Percentiles rank a stretch among this genome's conserved stretches.
phyloP scores from a whole-genome alignment of 129 eudicot species.

The Chrysanthemum makinoi region DNA sequence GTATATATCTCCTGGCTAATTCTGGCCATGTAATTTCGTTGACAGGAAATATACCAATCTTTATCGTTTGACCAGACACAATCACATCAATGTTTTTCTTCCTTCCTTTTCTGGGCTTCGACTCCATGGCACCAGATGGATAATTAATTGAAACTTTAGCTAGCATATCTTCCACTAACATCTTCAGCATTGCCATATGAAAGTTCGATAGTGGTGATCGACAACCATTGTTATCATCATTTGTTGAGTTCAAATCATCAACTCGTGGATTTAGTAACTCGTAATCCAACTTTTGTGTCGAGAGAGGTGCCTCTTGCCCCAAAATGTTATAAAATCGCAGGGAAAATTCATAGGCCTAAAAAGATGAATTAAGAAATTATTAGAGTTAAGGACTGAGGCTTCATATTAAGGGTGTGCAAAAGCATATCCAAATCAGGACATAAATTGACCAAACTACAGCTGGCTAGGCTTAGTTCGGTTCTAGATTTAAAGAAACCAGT shows the following conservation, averaged over 20 bases:
- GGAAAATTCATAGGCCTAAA: constrained; percentile 72
- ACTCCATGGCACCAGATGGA: constrained; percentile 57
- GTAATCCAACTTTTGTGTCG: constrained; percentile 60
- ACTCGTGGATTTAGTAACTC: constrained; percentile 77
- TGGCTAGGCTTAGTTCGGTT: neutral
- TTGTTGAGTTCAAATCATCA: constrained; percentile 32
- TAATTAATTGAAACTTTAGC: constrained; percentile 52
- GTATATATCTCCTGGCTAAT: constrained; percentile 74
- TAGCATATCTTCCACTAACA: constrained; percentile 62
- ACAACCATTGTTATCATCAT: constrained; percentile 14
- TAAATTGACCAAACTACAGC: no score
- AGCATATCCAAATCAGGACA: neutral
- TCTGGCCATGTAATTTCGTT: constrained; percentile 98
- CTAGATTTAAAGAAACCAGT: neutral
- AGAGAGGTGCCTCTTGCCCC: constrained; percentile 51
- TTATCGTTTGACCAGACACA: constrained; percentile 43
- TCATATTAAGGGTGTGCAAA: neutral
- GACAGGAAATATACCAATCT: constrained; percentile 60
- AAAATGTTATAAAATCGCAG: constrained; percentile 68
- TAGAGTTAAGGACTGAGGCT: constrained; percentile 1
- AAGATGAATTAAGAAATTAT: constrained; percentile 25
- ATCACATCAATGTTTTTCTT: constrained; percentile 61
- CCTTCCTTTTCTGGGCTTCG: constrained; percentile 62
- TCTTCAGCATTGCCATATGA: constrained; percentile 60
- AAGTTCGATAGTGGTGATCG: constrained; percentile 45